Conservation (phyloP, 768 basidiomycete species). For the Pilatotrama ljubarskyi region DNA sequence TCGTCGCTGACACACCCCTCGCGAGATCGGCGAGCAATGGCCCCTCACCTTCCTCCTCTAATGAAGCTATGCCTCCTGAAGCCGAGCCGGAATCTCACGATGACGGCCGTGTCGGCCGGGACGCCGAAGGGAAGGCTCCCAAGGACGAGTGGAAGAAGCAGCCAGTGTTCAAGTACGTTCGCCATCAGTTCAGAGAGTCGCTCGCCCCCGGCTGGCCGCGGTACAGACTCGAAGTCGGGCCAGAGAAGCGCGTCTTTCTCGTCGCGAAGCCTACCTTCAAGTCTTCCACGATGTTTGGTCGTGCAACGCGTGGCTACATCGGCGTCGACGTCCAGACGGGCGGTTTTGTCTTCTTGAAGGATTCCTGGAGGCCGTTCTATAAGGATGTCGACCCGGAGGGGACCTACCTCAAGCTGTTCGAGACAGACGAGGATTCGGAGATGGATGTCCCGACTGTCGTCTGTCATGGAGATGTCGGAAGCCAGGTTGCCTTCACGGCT, state of each 20-base stretch:
- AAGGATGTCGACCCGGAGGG: background rate
- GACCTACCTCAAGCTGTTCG: background rate
- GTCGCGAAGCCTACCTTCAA: conserved; percentile 5
- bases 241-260: background rate
- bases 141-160: no score
- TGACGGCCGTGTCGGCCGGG: no score
- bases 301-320: conserved; percentile 15
- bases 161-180: background rate
- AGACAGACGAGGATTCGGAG: background rate
- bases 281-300: conserved; percentile 1
- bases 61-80: no score
- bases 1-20: no score
- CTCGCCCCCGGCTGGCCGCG: background rate
- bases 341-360: conserved; percentile 17
- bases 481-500: background rate
- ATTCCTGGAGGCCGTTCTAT: conserved; percentile 13
- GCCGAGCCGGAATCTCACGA: no score
- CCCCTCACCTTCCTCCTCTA: no score
- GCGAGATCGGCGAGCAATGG: no score
- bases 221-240: background rate
- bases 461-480: conserved; percentile 1
- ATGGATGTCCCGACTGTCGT: background rate
- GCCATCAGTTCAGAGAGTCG: background rate
- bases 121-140: no score
- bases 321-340: conserved; percentile 4